A percentile compares a stretch with the other conserved stretches of the same genome.
These are phyloP conservation scores for Hyaloscypha variabilis DNA, from an alignment of 495 filamentous ascomycete species.

Conservation along the genomic window DNA sequence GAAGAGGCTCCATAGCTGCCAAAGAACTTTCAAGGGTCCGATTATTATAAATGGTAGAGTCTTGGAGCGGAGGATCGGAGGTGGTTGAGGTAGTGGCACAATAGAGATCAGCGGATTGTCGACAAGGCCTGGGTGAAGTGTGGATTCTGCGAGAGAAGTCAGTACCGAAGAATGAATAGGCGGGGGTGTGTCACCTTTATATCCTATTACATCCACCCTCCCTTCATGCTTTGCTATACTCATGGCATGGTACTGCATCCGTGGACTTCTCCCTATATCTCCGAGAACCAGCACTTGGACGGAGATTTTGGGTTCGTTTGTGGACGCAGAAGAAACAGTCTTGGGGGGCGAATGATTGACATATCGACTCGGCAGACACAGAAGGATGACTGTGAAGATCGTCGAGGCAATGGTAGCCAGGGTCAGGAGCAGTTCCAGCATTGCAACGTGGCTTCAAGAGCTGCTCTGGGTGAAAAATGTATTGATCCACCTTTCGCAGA, in stretches of 20 bases:
- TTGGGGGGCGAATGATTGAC: conserved; percentile 30
- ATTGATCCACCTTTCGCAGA: not conserved
- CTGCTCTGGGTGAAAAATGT: not conserved
- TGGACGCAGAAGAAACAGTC: conserved; percentile 7
- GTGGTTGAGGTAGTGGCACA: conserved; percentile 64
- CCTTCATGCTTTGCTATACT: conserved; percentile 87
- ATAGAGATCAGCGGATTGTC: conserved; percentile 58
- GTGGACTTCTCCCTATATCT: conserved; percentile 92
- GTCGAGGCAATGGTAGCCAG: conserved; percentile 33
- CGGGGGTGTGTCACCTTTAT: conserved; percentile 52
- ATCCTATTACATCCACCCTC: conserved; percentile 84
- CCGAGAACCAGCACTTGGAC: conserved; percentile 94
- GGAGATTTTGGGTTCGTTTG: conserved; percentile 39
- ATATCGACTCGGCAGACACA: conserved; percentile 31
- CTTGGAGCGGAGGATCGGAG: conserved; percentile 61
- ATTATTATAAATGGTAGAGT: conserved; percentile 76
- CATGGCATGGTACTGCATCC: conserved; percentile 98
- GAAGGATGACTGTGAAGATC: conserved; percentile 27
- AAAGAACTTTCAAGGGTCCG: conserved; percentile 84
- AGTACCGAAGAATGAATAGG: conserved; percentile 12
- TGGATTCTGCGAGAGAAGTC: conserved; percentile 31
- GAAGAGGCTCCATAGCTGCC: conserved; percentile 73
- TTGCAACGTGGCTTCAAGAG: conserved; percentile 16
- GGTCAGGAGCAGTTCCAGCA: conserved; percentile 29
- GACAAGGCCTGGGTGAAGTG: conserved; percentile 73